Conservation (phyloP, 2,329 filamentous ascomycete genomes). For the Ophiostoma fasciatum region DNA sequence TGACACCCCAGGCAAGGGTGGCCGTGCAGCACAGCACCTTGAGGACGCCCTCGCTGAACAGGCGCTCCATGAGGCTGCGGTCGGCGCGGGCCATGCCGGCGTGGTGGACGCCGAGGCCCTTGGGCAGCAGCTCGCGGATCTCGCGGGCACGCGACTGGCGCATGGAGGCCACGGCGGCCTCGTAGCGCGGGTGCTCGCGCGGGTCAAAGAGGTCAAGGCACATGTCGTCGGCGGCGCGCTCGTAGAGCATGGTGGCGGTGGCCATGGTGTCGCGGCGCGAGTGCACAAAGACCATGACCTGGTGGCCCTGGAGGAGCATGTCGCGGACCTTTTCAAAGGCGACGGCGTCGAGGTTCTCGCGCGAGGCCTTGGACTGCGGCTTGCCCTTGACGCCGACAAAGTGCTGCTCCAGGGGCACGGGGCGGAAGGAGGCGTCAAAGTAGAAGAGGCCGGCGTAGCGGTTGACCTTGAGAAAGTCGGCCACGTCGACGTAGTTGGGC, state of each 20-base stretch:
- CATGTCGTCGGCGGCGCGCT: constrained; percentile 71
- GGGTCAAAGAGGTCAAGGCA: constrained; percentile 77
- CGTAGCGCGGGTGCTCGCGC: constrained; percentile 61
- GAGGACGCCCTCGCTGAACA: constrained; percentile 84
- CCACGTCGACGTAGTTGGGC: constrained; percentile 92
- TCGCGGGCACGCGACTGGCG: constrained; percentile 76
- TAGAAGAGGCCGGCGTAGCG: constrained; percentile 87
- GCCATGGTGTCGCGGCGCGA: constrained; percentile 86
- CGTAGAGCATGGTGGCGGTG: constrained; percentile 70
- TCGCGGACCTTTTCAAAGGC: constrained; percentile 90
- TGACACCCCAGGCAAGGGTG: constrained; percentile 96
- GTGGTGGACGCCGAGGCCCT: constrained; percentile 90
- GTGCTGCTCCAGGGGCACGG: constrained; percentile 91
- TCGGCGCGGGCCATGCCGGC: constrained; percentile 93
- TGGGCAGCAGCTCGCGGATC: constrained; percentile 73
- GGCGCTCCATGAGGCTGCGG: constrained; percentile 84
- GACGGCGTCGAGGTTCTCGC: constrained; percentile 76
- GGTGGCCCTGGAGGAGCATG: constrained; percentile 84
- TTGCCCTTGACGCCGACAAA: constrained; percentile 96
- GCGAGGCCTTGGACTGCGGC: constrained; percentile 60
- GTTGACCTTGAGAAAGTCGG: constrained; percentile 94
- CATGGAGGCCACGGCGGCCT: constrained; percentile 67
- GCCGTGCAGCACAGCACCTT: constrained; percentile 97
- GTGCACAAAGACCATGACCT: constrained; percentile 99
- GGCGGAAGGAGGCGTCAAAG: constrained; percentile 89